Evolutionary conservation across 2,329 filamentous ascomycete species (phyloP).

Genomic region (Colletotrichum limetticola): DNA sequence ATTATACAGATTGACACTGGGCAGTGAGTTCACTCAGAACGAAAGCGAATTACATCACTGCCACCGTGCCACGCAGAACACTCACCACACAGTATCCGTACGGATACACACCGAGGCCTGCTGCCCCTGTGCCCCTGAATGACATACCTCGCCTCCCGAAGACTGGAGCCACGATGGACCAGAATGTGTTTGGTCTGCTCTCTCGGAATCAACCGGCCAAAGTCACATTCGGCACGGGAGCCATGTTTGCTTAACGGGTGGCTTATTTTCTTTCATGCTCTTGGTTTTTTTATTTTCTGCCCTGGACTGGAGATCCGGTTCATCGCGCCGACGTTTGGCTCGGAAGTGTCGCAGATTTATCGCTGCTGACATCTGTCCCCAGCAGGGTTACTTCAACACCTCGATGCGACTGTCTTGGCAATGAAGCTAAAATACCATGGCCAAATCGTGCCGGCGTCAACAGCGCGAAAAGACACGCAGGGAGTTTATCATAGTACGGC

Average conservation of each 20-base stretch:
- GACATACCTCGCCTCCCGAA: neutral
- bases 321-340: neutral
- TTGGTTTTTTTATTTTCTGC: neutral
- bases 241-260: neutral
- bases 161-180: neutral
- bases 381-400: conserved; percentile 5
- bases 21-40: neutral
- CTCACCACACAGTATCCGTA: no score
- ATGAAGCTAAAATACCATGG: neutral
- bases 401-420: neutral
- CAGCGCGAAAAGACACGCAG: neutral
- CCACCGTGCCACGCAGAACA: neutral
- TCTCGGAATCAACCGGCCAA: conserved; percentile 29
- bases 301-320: conserved; percentile 15
- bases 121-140: neutral
- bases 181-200: conserved; percentile 1
- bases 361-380: neutral
- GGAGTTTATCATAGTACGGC: neutral
- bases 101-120: no score
- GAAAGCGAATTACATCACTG: neutral
- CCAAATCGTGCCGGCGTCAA: neutral
- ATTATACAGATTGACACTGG: neutral
- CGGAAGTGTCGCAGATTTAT: conserved; percentile 19
- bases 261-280: neutral
- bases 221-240: conserved; percentile 17